Evolutionary conservation across 305 asterid genomes (phyloP).

Genomic region (Petunia hybrid): DNA sequence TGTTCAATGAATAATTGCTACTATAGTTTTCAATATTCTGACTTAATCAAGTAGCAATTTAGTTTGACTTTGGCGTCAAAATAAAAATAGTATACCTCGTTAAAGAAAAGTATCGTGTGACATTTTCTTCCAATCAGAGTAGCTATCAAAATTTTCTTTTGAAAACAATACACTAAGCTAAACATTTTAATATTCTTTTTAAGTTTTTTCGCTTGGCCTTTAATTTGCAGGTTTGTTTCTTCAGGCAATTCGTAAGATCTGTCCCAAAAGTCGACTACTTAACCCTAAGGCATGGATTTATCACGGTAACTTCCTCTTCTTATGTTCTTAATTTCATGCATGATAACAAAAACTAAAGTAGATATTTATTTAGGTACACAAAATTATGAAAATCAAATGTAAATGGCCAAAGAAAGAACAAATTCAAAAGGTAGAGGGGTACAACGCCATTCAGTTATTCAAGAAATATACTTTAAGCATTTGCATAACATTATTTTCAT

Average conservation of each 20-base stretch:
- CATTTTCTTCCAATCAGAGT: too few species aligned
- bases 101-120: neutral
- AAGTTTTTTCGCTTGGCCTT: neutral
- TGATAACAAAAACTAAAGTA: neutral
- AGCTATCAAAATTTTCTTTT: too few species aligned
- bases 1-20: conserved; percentile 2
- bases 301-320: conserved; percentile 32
- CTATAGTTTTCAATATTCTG: neutral
- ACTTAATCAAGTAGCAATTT: neutral
- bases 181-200: neutral
- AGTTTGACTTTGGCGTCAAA: conserved; percentile 16
- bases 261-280: conserved; percentile 40
- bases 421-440: too few species aligned
- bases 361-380: too few species aligned
- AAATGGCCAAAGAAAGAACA: too few species aligned
- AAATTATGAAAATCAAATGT: too few species aligned
- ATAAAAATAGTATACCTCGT: neutral
- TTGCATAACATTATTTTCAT: too few species aligned
- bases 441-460: too few species aligned
- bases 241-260: conserved; percentile 37
- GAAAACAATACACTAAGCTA: neutral
- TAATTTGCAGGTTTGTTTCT: conserved; percentile 39
- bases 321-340: conserved; percentile 12
- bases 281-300: conserved; percentile 38
- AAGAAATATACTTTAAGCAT: too few species aligned